These are phyloP conservation scores for Avena eriantha DNA, from an alignment of 176 grass and related monocot species.

Conservation along the genomic window DNA sequence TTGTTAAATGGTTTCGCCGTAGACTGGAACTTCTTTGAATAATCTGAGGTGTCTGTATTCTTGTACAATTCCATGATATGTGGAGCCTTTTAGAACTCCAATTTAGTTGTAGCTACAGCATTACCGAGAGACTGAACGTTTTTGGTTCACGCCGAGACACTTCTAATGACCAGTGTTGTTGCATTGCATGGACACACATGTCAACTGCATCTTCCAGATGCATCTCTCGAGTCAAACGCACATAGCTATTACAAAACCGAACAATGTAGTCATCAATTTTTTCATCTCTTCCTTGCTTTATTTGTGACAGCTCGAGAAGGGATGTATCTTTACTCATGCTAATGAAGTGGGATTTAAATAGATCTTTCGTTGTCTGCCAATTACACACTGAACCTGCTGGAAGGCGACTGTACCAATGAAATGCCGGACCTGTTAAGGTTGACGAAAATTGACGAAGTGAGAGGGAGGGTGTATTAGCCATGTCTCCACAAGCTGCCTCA, in stretches of 20 bases:
- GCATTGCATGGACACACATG: background rate
- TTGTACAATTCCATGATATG: background rate
- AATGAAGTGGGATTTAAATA: slow-evolving; percentile 13
- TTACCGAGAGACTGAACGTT: background rate
- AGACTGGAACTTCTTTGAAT: background rate
- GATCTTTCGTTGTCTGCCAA: slow-evolving; percentile 15
- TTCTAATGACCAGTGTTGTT: background rate
- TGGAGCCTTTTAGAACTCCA: background rate
- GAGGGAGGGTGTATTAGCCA: background rate
- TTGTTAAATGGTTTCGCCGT: background rate
- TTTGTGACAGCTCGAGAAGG: background rate
- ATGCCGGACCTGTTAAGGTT: background rate
- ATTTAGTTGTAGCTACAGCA: background rate
- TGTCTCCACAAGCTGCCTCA: slow-evolving; percentile 11
- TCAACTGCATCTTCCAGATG: background rate
- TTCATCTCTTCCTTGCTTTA: background rate
- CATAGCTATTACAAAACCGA: background rate
- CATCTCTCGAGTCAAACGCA: background rate
- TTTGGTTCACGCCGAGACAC: background rate
- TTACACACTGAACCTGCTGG: background rate
- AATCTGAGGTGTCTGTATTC: background rate
- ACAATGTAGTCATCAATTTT: slow-evolving; percentile 2
- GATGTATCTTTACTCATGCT: slow-evolving; percentile 2
- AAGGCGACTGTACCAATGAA: slow-evolving; percentile 18
- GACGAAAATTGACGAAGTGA: background rate